Evolutionary conservation across 441 rosid species (phyloP).

Genomic region (Erodium moschatum): DNA sequence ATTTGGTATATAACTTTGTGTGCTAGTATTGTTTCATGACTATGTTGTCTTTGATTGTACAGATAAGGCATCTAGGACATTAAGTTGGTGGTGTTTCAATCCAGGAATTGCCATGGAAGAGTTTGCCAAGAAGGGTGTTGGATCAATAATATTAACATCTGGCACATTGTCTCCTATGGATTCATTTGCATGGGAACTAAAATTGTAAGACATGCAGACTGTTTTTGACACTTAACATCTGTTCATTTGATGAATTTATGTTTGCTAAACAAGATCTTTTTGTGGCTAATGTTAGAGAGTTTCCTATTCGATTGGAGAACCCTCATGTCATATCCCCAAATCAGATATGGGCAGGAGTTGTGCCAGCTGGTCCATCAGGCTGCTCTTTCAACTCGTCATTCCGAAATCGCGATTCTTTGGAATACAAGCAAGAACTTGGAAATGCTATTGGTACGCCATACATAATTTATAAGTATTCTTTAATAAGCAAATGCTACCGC

Average conservation of each 20-base stretch:
- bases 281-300: constrained; percentile 43
- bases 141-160: constrained; percentile 82
- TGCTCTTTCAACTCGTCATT: constrained; percentile 70
- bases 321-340: constrained; percentile 88
- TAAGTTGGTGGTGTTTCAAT: constrained; percentile 99
- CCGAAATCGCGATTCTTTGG: constrained; percentile 64
- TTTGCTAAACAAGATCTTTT: constrained; percentile 20
- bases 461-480: constrained; percentile 17
- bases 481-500: constrained; percentile 19
- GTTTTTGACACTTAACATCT: constrained; percentile 13
- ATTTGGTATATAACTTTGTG: constrained; percentile 11
- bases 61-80: constrained; percentile 76
- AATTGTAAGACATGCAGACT: constrained; percentile 50
- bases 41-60: constrained; percentile 25
- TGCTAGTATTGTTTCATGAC: neutral
- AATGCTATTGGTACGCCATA: constrained; percentile 77
- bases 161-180: constrained; percentile 95
- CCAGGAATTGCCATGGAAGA: constrained; percentile 95
- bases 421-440: constrained; percentile 94
- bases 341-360: constrained; percentile 94
- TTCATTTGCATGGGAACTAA: constrained; percentile 82
- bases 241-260: constrained; percentile 19
- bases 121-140: constrained; percentile 59
- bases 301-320: constrained; percentile 85
- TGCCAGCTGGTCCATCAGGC: constrained; percentile 79